phyloP scores from a whole-genome alignment of 805 yeast species.

The Schizosaccharomyces pombe region DNA sequence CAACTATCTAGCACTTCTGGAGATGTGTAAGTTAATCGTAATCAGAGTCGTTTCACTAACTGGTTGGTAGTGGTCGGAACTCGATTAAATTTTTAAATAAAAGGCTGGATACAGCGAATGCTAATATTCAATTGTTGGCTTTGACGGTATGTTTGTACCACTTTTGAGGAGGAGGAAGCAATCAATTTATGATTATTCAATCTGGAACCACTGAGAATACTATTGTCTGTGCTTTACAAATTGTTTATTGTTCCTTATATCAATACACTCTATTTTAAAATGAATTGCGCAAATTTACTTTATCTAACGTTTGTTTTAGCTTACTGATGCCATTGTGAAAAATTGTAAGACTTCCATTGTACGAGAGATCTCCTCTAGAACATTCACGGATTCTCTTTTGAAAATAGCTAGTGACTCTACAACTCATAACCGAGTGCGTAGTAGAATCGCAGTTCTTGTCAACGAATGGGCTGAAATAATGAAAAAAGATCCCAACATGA shows the following conservation, averaged over 20 bases:
- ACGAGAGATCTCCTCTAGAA: conserved; percentile 34
- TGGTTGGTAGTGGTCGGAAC: conserved; percentile 16
- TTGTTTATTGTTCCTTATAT: no score
- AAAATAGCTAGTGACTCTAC: conserved; percentile 27
- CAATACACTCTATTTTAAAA: no score
- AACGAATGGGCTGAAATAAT: conserved; percentile 43
- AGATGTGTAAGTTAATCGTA: conserved; percentile 16
- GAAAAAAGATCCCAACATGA: conserved; percentile 50
- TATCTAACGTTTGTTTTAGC: conserved; percentile 8
- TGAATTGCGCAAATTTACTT: no score
- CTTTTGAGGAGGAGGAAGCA: no score
- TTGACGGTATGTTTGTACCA: conserved; percentile 20
- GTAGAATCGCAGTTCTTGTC: conserved; percentile 40
- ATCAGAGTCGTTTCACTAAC: not conserved
- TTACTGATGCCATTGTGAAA: conserved; percentile 39
- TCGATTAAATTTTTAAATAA: conserved; percentile 25
- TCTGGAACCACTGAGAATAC: no score
- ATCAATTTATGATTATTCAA: no score
- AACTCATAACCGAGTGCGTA: conserved; percentile 46
- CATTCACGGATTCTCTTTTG: conserved; percentile 26
- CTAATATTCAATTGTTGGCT: conserved; percentile 40
- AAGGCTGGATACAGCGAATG: conserved; percentile 30
- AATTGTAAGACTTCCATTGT: conserved; percentile 54
- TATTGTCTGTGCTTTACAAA: no score
- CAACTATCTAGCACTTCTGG: conserved; percentile 38